phyloP scores from a whole-genome alignment of 169 alveolate genomes.

The Perkinsus olseni region DNA sequence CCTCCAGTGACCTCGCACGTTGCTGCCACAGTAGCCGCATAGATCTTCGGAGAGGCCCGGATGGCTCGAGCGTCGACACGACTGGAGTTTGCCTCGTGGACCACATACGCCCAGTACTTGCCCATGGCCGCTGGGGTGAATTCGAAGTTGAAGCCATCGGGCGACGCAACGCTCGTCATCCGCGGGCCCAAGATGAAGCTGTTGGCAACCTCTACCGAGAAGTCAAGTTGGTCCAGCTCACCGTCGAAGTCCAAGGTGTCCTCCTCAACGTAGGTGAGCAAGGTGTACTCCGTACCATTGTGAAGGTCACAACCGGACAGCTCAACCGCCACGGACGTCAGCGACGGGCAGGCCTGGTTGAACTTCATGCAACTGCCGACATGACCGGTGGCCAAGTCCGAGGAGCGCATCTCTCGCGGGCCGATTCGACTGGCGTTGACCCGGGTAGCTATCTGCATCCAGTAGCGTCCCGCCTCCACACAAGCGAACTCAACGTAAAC shows the following conservation, averaged over 20 bases:
- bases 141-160: not conserved
- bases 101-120: not conserved
- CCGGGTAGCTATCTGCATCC: not conserved
- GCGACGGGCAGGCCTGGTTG: not conserved
- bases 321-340: not conserved
- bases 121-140: not conserved
- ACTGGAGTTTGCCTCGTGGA: not conserved
- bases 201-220: not conserved
- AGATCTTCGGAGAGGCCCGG: not conserved
- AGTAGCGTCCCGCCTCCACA: not conserved
- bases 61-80: not conserved
- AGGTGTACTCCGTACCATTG: not conserved
- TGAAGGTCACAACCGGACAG: slow-evolving; percentile 4
- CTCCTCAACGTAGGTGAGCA: slow-evolving; percentile 8
- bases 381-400: not conserved
- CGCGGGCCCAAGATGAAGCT: not conserved
- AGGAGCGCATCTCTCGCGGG: not conserved
- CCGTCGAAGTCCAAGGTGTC: slow-evolving; percentile 2
- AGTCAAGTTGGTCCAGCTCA: not conserved
- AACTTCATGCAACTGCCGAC: not conserved
- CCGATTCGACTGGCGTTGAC: not conserved
- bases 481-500: not conserved
- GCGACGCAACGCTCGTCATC: not conserved
- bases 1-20: not conserved
- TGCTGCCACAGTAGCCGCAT: not conserved